Evolutionary conservation across 2,329 filamentous ascomycete genomes (phyloP).

Genomic region (Alternaria triticina): DNA sequence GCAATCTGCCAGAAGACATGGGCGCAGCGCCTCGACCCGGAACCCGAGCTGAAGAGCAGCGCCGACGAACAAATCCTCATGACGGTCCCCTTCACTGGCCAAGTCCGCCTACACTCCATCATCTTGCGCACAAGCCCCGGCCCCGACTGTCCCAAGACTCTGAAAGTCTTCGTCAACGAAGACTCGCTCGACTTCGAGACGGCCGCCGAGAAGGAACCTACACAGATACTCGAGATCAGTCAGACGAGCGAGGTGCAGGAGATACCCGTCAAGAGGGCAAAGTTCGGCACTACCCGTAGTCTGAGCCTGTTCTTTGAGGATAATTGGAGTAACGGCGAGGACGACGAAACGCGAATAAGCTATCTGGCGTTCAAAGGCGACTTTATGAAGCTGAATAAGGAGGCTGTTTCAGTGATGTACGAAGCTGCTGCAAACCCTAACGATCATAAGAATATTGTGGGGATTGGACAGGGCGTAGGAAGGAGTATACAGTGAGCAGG

Average conservation of each 20-base stretch:
- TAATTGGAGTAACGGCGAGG: constrained; percentile 79
- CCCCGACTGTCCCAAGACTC: constrained; percentile 74
- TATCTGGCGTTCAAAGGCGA: constrained; percentile 95
- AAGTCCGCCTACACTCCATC: constrained; percentile 90
- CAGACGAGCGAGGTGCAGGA: constrained; percentile 86
- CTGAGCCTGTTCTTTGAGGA: constrained; percentile 89
- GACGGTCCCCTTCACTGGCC: constrained; percentile 89
- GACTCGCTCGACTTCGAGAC: constrained; percentile 79
- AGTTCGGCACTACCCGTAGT: constrained; percentile 84
- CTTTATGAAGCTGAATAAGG: constrained; percentile 84
- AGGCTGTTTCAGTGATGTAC: constrained; percentile 86
- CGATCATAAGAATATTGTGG: constrained; percentile 71
- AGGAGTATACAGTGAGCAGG: constrained; percentile 40
- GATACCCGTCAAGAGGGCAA: constrained; percentile 82
- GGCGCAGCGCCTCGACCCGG: constrained; percentile 73
- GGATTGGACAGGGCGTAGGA: constrained; percentile 46
- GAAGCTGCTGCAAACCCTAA: constrained; percentile 91
- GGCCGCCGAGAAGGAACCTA: constrained; percentile 72
- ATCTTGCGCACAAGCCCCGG: constrained; percentile 80
- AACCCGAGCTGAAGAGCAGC: constrained; percentile 82
- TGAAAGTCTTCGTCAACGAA: constrained; percentile 89
- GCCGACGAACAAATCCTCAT: constrained; percentile 94
- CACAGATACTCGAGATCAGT: constrained; percentile 78
- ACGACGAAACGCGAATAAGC: constrained; percentile 77
- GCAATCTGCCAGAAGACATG: constrained; percentile 89